phyloP scores from a whole-genome alignment of 169 alveolate genomes.

The Plasmodium cynomolgi region DNA sequence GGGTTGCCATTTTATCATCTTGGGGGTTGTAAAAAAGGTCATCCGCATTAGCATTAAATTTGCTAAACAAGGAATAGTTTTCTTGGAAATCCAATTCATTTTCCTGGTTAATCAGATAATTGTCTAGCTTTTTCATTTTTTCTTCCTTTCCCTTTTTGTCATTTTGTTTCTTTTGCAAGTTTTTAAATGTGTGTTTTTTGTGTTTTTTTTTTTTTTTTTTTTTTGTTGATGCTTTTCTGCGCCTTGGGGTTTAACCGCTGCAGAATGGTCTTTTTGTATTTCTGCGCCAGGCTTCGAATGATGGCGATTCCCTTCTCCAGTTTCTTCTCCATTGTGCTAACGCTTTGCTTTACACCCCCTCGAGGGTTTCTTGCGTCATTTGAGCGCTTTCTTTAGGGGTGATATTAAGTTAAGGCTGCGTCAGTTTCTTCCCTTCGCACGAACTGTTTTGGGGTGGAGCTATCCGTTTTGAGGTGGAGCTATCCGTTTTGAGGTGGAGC shows the following conservation, averaged over 20 bases:
- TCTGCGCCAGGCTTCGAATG: constrained; percentile 44
- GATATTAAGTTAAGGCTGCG: background rate
- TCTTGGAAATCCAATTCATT: constrained; percentile 56
- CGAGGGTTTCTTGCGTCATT: background rate
- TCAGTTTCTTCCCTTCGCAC: background rate
- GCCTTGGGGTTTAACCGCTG: constrained; percentile 12
- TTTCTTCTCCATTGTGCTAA: constrained; percentile 39
- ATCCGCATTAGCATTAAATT: constrained; percentile 17
- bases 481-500: no score
- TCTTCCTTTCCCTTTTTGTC: constrained; percentile 23
- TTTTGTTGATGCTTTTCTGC: constrained; percentile 44
- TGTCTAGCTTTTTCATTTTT: constrained; percentile 33
- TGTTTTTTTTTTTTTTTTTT: constrained; percentile 4
- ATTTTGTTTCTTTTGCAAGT: background rate
- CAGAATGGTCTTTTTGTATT: constrained; percentile 19
- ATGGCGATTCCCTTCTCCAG: constrained; percentile 33
- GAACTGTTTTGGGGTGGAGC: background rate
- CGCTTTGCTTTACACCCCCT: background rate
- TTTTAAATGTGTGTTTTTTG: constrained; percentile 7
- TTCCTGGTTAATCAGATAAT: constrained; percentile 44
- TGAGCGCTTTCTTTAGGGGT: background rate
- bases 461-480: no score
- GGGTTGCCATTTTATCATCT: constrained; percentile 4
- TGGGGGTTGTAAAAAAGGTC: constrained; percentile 6
- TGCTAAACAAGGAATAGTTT: constrained; percentile 37